Base-by-base conservation (phyloP, 1,284 basidiomycete species). In the Cutaneotrichosporon cyanovorans region DNA sequence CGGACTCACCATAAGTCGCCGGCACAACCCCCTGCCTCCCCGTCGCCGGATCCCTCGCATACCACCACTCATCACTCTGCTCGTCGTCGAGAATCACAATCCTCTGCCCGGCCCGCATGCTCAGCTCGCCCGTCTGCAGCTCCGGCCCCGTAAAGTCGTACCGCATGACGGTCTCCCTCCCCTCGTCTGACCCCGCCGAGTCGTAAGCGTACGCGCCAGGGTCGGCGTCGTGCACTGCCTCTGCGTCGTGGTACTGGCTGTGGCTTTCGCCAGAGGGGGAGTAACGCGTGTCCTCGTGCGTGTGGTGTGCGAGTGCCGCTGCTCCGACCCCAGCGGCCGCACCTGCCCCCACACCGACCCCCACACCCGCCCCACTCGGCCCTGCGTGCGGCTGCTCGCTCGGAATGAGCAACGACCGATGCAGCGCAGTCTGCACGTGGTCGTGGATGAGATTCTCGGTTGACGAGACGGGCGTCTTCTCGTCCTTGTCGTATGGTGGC, bases 1-100 rank as follows among this genome's bases (percentile, higher is more conserved):
- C n/a, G 21, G 3, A 65, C 64, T 61, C 48, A 65, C 65, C 66
- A 60, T 90, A 92, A 50, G 87, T 82, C 41, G 87, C 85, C 6
- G 88, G 88, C 42, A 92, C 85, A 20, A 91, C 85, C 23, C 88
- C 88, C 72, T 91, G 87, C 42, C 76, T 77, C 15, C 87, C 85
- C 42, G 82, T 82, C 44, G 78, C 78, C 19, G 80, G 74, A 65
- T 91, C 85, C 37, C 86, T 79, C 46, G 84, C 86, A 62, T 86
- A 91, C 88, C 88, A 92, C 88, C 89, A 92, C 44, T 88, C 89
- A 53, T 47, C 56, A 42, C 57, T 59, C 50, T 67, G 63, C 40
- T 63, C 59, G 55, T 67, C 62, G 53, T 68, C 65, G 31, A 65
- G 47, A 10, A 68, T 57, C 7, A 68, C 46, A 31, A 69, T 48